Base-by-base conservation (phyloP, 371 early-diverging fungal species). In the Mucor mucedo region DNA sequence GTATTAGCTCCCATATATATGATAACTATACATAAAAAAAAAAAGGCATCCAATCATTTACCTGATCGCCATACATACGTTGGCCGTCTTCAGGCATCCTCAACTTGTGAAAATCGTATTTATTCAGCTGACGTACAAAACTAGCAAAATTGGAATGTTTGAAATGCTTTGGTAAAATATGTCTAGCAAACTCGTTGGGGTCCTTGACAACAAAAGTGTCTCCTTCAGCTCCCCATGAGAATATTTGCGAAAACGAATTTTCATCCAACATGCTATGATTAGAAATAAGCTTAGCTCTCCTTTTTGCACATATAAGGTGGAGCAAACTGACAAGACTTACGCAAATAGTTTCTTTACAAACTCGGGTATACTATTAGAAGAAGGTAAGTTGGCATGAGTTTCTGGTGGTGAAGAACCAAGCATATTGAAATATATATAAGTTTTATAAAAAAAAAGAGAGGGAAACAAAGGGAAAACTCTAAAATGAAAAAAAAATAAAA, bases 61-160 rank as follows among this genome's bases (percentile, higher is more conserved):
- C 88, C 80, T 85, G 85, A 42, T 89, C 88, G 2, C 90, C 90
- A 68, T 90, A 88, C 4, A 79, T 71, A 44, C 75, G 73, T 13
- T 76, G 78, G 9, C 80, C 76, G 39, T 89, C 89, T 27, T 87
- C 88, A 13, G 80, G 77, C 27, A 75, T 77, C 48, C 83, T 66
- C 50, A 93, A 81, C 71, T 94, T 95, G 77, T 95, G 93, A 75
- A 98, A 96, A 57, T 78, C 79, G 68, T 98, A 98, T 78, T 93
- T 98, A 78, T 98, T 98, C 13, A 98, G 83, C 73, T 98, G 98
- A 14, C 98, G 85, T 10, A 96, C 93, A 80, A 98, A 96, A 55
- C 90, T 91, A n/a, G 92, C 88, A 71, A 95, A 91, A 66, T 97
- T 96, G 67, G 89, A 92, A 79, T 96, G 96, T 92, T 75, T 98